Evolutionary conservation across 768 basidiomycete genomes (phyloP).

Genomic region (Lactarius sanguifluus): DNA sequence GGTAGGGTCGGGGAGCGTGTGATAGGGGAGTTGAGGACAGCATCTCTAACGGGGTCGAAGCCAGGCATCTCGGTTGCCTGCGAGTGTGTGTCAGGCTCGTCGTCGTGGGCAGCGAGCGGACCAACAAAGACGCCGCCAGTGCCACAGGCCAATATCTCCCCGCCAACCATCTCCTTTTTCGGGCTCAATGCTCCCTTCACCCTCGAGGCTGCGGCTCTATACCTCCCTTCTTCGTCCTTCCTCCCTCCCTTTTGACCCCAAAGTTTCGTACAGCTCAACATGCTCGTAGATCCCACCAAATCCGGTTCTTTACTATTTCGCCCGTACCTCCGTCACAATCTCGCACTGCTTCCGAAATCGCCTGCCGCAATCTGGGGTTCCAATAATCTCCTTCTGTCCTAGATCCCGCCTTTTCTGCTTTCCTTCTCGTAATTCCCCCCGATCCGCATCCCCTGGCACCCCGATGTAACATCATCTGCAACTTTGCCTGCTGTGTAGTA

Average conservation of each 20-base stretch:
- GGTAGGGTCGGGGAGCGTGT: slow-evolving; percentile 45
- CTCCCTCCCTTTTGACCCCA: background rate
- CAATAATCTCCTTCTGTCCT: slow-evolving; percentile 9
- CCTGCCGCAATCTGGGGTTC: slow-evolving; percentile 7
- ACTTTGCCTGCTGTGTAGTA: background rate
- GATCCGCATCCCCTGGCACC: slow-evolving; percentile 9
- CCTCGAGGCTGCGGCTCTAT: slow-evolving; percentile 8
- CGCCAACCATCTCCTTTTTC: slow-evolving; percentile 22
- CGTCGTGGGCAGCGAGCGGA: slow-evolving; percentile 22
- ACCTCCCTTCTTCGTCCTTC: slow-evolving; percentile 1
- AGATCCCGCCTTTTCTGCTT: slow-evolving; percentile 15
- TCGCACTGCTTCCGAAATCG: slow-evolving; percentile 20
- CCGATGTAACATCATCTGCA: background rate
- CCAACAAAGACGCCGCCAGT: slow-evolving; percentile 1
- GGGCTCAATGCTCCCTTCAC: slow-evolving; percentile 25
- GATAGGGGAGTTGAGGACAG: slow-evolving; percentile 75
- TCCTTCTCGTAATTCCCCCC: slow-evolving; percentile 14
- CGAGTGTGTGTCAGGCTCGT: slow-evolving; percentile 9
- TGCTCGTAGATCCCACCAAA: slow-evolving; percentile 22
- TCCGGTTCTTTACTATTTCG: slow-evolving; percentile 19
- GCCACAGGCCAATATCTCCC: slow-evolving; percentile 18
- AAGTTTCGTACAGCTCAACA: background rate
- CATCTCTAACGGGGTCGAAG: slow-evolving; percentile 87
- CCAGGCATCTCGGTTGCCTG: slow-evolving; percentile 51
- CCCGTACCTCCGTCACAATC: slow-evolving; percentile 15